Conservation (phyloP, 2,329 filamentous ascomycete genomes). For the Neopestalotiopsis clavispora region DNA sequence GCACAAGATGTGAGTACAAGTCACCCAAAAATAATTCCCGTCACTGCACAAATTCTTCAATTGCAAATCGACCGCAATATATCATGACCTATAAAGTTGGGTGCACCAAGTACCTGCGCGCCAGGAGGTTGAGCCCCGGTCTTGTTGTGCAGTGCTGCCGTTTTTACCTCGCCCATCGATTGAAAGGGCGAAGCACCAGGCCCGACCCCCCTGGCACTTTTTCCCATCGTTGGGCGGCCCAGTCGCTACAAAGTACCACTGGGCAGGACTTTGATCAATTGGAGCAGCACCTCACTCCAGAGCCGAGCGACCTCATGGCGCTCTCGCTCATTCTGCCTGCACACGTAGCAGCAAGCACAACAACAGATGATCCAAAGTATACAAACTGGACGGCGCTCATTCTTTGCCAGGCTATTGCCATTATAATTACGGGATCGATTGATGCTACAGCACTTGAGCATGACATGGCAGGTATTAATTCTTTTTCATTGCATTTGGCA, state of each 20-base stretch:
- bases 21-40: background rate
- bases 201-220: background rate
- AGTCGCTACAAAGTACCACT: background rate
- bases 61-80: background rate
- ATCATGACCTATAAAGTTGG: constrained; percentile 9
- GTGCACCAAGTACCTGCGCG: constrained; percentile 7
- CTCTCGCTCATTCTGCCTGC: too few species aligned
- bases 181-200: background rate
- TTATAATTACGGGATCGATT: background rate
- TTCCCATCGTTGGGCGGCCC: background rate
- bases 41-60: background rate
- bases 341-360: too few species aligned
- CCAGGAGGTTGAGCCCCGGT: constrained; percentile 19
- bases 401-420: too few species aligned
- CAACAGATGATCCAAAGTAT: too few species aligned
- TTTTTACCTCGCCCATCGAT: constrained; percentile 14
- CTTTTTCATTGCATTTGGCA: background rate
- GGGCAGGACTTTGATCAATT: background rate
- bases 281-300: too few species aligned
- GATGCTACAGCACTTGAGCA: background rate
- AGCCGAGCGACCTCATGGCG: too few species aligned
- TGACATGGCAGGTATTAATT: background rate
- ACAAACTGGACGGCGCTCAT: background rate
- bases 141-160: constrained; percentile 20
- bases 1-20: background rate